A percentile compares a stretch with the other conserved stretches of the same genome.
Conservation (phyloP, 331 rosid genomes). For the Rosa hybrid region DNA sequence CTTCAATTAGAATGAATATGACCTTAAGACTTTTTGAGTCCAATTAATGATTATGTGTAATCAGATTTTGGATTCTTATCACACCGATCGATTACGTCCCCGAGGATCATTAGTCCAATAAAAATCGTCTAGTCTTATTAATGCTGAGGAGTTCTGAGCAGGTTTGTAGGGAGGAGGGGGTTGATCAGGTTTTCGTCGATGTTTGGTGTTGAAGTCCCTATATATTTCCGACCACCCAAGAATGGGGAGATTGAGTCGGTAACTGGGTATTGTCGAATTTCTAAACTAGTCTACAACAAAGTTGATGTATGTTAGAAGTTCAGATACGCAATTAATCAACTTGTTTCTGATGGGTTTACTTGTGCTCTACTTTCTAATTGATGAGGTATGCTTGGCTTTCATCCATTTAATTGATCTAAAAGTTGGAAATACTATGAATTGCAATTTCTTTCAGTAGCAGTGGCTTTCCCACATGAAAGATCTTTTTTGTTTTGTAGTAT, state of each 20-base stretch:
- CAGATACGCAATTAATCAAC: conserved; percentile 69
- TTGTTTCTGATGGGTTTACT: conserved; percentile 61
- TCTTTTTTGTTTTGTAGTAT: not conserved
- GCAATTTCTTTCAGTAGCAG: not conserved
- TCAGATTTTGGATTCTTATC: no score
- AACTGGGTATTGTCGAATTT: conserved; percentile 89
- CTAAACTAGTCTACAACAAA: conserved; percentile 86
- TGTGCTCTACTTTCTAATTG: conserved; percentile 58
- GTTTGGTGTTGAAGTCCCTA: conserved; percentile 79
- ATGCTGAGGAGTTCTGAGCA: no score
- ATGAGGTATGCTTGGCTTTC: conserved; percentile 47
- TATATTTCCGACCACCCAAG: conserved; percentile 63
- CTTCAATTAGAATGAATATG: no score
- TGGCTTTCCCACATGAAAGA: conserved; percentile 1
- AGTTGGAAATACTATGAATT: not conserved
- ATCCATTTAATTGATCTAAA: conserved; percentile 9
- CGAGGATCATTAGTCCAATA: no score
- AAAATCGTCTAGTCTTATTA: no score
- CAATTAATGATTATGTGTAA: no score
- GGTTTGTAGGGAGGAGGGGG: no score
- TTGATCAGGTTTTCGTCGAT: not conserved
- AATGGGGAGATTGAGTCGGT: conserved; percentile 52
- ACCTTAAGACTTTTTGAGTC: no score
- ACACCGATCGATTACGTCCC: no score
- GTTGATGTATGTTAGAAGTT: conserved; percentile 74